phyloP scores from a whole-genome alignment of 441 rosid genomes.

The Corymbia calophylla region DNA sequence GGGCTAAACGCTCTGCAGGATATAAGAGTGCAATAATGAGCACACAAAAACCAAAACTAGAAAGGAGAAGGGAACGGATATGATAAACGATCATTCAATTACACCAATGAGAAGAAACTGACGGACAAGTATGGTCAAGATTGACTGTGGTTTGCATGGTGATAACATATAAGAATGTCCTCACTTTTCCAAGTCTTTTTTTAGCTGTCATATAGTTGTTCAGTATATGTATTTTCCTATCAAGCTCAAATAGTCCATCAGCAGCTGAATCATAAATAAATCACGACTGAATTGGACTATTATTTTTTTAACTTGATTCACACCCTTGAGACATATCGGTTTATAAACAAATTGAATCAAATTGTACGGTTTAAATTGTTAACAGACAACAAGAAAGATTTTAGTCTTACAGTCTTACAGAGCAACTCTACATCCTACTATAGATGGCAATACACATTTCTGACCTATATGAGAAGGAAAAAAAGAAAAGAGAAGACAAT shows the following conservation, averaged over 20 bases:
- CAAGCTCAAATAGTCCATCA: background rate
- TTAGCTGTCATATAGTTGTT: background rate
- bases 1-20: constrained; percentile 49
- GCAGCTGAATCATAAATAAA: background rate
- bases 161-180: background rate
- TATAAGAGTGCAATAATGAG: background rate
- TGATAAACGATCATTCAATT: background rate
- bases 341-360: background rate
- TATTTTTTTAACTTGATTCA: background rate
- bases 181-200: background rate
- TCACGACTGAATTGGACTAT: background rate
- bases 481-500: background rate
- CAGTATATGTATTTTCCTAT: background rate
- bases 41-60: background rate
- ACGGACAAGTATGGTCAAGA: background rate
- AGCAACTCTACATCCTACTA: background rate
- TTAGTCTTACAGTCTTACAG: background rate
- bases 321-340: background rate
- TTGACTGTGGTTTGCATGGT: background rate
- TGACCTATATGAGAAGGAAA: background rate
- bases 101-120: background rate
- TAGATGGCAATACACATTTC: background rate
- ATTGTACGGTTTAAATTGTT: background rate
- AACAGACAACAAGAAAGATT: background rate
- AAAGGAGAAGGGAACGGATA: background rate